Evolutionary conservation across 495 filamentous ascomycete genomes (phyloP).

Genomic region (Trichocladium uniseriatum): DNA sequence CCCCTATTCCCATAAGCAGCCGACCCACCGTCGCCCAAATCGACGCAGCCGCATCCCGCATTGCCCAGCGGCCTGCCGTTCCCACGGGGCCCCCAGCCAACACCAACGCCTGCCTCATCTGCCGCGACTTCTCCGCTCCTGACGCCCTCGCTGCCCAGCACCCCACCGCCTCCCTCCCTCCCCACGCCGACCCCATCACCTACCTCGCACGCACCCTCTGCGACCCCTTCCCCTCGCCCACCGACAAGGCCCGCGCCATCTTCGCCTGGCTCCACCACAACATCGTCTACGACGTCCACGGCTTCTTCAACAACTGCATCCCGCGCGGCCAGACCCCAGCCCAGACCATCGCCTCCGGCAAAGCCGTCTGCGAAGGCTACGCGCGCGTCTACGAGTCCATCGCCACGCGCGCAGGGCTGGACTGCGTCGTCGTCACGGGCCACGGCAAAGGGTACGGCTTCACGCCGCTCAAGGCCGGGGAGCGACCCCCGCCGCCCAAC

Average conservation of each 20-base stretch:
- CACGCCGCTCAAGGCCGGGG: slow-evolving; percentile 41
- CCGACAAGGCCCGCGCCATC: slow-evolving; percentile 84
- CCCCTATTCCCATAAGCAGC: slow-evolving; percentile 39
- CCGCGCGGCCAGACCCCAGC: slow-evolving; percentile 53
- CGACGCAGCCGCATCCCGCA: slow-evolving; percentile 29
- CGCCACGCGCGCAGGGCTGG: slow-evolving; percentile 63
- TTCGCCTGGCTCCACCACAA: slow-evolving; percentile 97
- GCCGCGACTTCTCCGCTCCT: slow-evolving; percentile 77
- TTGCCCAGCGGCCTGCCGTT: too few relatives aligned
- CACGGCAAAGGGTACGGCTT: slow-evolving; percentile 86
- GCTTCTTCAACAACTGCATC: slow-evolving; percentile 64
- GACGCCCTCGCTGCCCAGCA: slow-evolving; percentile 72
- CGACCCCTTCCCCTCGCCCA: slow-evolving; percentile 64
- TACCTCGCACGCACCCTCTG: slow-evolving; percentile 73
- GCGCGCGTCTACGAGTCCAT: slow-evolving; percentile 71
- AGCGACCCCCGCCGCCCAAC: slow-evolving; percentile 47
- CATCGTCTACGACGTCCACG: slow-evolving; percentile 67
- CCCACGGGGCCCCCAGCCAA: slow-evolving; percentile 13
- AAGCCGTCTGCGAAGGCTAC: slow-evolving; percentile 88
- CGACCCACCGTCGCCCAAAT: slow-evolving; percentile 37
- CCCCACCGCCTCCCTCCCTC: slow-evolving; percentile 61
- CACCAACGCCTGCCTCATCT: slow-evolving; percentile 53
- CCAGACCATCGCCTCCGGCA: slow-evolving; percentile 58
- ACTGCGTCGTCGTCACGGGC: slow-evolving; percentile 59
- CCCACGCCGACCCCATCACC: slow-evolving; percentile 48